A percentile compares a stretch with the other conserved stretches of the same genome.
Evolutionary conservation across 495 filamentous ascomycete species (phyloP).

Genomic region (Elaphomyces granulatus): DNA sequence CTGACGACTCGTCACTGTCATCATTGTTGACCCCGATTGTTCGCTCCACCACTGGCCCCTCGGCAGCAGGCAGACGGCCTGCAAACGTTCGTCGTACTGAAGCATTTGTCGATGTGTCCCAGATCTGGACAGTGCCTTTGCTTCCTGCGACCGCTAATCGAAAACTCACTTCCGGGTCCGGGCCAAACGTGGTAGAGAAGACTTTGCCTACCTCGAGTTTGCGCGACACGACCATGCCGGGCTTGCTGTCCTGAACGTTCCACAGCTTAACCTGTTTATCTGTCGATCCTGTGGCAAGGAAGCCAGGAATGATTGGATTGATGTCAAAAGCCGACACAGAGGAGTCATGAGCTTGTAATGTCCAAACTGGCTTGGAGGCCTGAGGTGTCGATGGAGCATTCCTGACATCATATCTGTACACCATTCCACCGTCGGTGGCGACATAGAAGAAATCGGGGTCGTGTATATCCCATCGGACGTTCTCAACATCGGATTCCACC

Average conservation of each 20-base stretch:
- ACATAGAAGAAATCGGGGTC: conserved; percentile 88
- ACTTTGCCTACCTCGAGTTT: conserved; percentile 90
- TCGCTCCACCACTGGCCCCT: conserved; percentile 59
- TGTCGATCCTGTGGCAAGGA: conserved; percentile 78
- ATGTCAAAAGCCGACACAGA: conserved; percentile 92
- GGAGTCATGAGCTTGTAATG: conserved; percentile 85
- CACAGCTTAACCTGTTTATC: conserved; percentile 95
- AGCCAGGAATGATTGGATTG: conserved; percentile 77
- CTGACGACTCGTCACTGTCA: conserved; percentile 39
- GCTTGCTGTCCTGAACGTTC: conserved; percentile 64
- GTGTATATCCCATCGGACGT: conserved; percentile 82
- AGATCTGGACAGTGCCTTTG: conserved; percentile 85
- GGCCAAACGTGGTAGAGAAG: conserved; percentile 79
- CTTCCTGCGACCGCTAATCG: conserved; percentile 85
- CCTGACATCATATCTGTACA: conserved; percentile 78
- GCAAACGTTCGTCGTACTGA: conserved; percentile 83
- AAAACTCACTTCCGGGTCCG: conserved; percentile 80
- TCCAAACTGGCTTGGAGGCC: conserved; percentile 75
- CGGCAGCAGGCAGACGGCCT: conserved; percentile 42
- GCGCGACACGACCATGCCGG: conserved; percentile 78
- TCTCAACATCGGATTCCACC: conserved; percentile 90
- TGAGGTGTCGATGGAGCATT: conserved; percentile 51
- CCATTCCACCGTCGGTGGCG: conserved; percentile 76
- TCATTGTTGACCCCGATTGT: conserved; percentile 56
- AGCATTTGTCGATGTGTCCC: conserved; percentile 91